These are phyloP conservation scores for Psidium friedrichsthalianum DNA, from an alignment of 345 rosid genomes.

Conservation along the genomic window DNA sequence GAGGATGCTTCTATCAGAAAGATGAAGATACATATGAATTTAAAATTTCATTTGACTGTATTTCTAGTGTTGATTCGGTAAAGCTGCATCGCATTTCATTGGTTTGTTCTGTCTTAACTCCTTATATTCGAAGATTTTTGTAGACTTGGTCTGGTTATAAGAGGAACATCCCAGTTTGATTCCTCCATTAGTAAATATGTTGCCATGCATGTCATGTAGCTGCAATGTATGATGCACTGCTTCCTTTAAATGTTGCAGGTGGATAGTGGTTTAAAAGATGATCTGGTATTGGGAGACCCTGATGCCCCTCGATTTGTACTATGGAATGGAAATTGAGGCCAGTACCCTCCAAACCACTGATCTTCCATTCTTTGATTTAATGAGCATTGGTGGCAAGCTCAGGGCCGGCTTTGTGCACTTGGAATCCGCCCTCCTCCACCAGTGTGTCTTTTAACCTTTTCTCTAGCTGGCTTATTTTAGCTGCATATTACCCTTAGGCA, in stretches of 20 bases:
- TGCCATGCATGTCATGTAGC: neutral
- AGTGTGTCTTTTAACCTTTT: slow-evolving; percentile 41
- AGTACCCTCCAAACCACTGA: slow-evolving; percentile 73
- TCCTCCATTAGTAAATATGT: neutral
- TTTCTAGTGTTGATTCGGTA: neutral
- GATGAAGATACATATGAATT: neutral
- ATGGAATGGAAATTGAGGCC: slow-evolving; percentile 83
- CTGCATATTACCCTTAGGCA: neutral
- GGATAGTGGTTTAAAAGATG: slow-evolving; percentile 80
- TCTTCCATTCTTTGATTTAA: slow-evolving; percentile 68
- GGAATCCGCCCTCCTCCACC: slow-evolving; percentile 88
- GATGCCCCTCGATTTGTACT: slow-evolving; percentile 79
- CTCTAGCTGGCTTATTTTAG: neutral
- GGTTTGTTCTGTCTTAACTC: neutral
- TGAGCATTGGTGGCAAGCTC: slow-evolving; percentile 84
- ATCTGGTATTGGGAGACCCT: slow-evolving; percentile 89
- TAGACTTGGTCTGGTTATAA: neutral
- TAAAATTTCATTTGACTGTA: neutral
- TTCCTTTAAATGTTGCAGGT: slow-evolving; percentile 29
- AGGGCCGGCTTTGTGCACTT: slow-evolving; percentile 80
- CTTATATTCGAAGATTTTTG: no score
- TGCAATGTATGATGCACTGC: neutral
- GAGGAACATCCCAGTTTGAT: neutral
- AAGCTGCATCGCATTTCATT: neutral
- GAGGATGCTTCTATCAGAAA: neutral